Evolutionary conservation across 345 rosid genomes (phyloP), one percentile per base, ranked within the genome.

Genomic region (Salix dunnii): DNA sequence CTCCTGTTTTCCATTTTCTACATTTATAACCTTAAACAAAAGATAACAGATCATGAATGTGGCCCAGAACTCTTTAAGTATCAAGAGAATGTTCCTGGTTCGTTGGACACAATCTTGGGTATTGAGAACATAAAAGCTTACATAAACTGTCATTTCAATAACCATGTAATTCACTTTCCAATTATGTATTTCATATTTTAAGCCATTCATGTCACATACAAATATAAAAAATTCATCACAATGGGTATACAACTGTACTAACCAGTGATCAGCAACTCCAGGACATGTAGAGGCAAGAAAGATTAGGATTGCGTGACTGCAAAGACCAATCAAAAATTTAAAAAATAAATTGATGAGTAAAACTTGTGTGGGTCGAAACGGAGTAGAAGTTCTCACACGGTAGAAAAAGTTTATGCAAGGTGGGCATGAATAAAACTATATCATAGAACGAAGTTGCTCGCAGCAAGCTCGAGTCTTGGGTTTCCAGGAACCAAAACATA

Each of bases 221-320:
- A 27, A 71, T 77, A 17, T 23, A 8, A 58, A 23, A 66, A 72
- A 70, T 23, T 46, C 6, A 28, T 48, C 10, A 5, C 12, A 28
- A 21, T 3, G 20, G 42, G 36, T 70, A 63, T 33, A 75, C 33
- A 78, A 72, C 46, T 67, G 49, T 17, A 72, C 90, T 77, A 76
- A 94, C 98, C 98, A 94, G 64, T 92, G 91, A 76, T 94, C 97
- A 53, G 86, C 84, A 76, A 94, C 90, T 78, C 94, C 91, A 48
- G 98, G 98, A 73, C 85, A 92, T 68, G 85, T 88, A n/a, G 87
- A 84, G 49, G 92, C 88, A 60, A 92, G 92, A 81, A 91, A 92
- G 53, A 86, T 89, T 68, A 94, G 85, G 77, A 92, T 91, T 5
- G 98, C 92, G 35, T 94, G 97, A 79, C 98, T 94, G 94, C 85